Evolutionary conservation across 2,329 filamentous ascomycete genomes (phyloP).

Genomic region (Trichoderma pleuroti): DNA sequence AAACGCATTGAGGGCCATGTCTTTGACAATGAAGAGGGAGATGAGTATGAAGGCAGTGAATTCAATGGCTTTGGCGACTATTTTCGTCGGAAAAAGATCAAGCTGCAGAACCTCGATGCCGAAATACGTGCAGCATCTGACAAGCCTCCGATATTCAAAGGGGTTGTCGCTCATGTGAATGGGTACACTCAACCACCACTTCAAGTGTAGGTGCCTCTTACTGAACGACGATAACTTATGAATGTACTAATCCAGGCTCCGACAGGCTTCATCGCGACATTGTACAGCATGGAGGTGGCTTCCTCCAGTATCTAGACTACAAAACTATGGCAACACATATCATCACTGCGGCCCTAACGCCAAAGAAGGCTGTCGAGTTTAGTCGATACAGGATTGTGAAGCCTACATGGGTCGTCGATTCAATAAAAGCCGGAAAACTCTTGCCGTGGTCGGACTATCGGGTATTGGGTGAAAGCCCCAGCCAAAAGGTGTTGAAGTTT

Average conservation of each 20-base stretch:
- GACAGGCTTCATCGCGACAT: constrained; percentile 72
- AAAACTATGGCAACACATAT: constrained; percentile 97
- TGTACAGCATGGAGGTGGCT: constrained; percentile 89
- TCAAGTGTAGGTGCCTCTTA: constrained; percentile 55
- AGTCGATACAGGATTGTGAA: constrained; percentile 86
- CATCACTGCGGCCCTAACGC: constrained; percentile 83
- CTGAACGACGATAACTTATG: background rate
- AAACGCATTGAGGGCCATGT: constrained; percentile 63
- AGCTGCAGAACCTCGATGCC: constrained; percentile 89
- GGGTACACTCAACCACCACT: constrained; percentile 94
- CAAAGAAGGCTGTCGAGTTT: constrained; percentile 90
- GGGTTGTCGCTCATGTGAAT: constrained; percentile 85
- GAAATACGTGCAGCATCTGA: constrained; percentile 67
- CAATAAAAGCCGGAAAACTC: constrained; percentile 73
- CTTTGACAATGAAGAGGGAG: constrained; percentile 78
- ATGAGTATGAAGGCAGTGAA: constrained; percentile 82
- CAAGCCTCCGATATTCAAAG: constrained; percentile 83
- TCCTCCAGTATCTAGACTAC: constrained; percentile 88
- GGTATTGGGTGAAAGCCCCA: constrained; percentile 77
- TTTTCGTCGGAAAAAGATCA: constrained; percentile 93
- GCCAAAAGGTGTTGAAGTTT: constrained; percentile 71
- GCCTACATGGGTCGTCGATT: constrained; percentile 91
- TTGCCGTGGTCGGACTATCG: constrained; percentile 84
- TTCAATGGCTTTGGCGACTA: constrained; percentile 93
- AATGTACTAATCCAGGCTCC: constrained; percentile 20